These are phyloP conservation scores for Fusarium tricinctum DNA, from an alignment of 2,329 filamentous ascomycete species.

Conservation along the genomic window DNA sequence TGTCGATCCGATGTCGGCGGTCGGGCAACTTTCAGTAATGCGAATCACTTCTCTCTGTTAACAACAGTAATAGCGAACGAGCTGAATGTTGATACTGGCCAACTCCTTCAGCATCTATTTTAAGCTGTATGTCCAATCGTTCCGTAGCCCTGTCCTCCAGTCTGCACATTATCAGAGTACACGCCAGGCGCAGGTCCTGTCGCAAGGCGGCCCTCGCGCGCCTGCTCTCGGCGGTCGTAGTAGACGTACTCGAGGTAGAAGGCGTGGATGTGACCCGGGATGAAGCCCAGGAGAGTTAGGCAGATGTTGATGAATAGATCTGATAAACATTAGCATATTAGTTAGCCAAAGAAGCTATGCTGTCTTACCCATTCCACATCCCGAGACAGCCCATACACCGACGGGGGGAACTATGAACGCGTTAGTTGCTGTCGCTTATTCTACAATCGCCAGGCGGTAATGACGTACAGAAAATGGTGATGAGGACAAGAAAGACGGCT, in stretches of 20 bases:
- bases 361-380: slow-evolving; percentile 69
- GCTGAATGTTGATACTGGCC: background rate
- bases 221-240: slow-evolving; percentile 78
- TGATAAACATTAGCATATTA: slow-evolving; percentile 18
- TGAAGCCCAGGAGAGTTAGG: slow-evolving; percentile 76
- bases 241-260: slow-evolving; percentile 89
- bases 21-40: slow-evolving; percentile 1
- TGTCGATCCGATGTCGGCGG: slow-evolving; percentile 3
- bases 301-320: slow-evolving; percentile 77
- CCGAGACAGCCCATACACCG: slow-evolving; percentile 74
- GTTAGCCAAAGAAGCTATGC: slow-evolving; percentile 3
- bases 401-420: slow-evolving; percentile 71
- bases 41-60: background rate
- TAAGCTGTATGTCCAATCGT: slow-evolving; percentile 58
- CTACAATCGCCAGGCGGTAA: background rate
- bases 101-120: background rate
- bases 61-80: background rate
- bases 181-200: slow-evolving; percentile 74
- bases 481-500: slow-evolving; percentile 63
- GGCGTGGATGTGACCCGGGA: slow-evolving; percentile 84
- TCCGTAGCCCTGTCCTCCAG: slow-evolving; percentile 76
- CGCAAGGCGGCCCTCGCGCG: slow-evolving; percentile 68
- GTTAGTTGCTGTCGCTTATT: slow-evolving; percentile 37
- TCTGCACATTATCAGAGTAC: slow-evolving; percentile 80
- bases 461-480: slow-evolving; percentile 67